A percentile compares a stretch with the other conserved stretches of the same genome.
phyloP scores from a whole-genome alignment of 805 yeast genomes.

The Spathaspora sp. region DNA sequence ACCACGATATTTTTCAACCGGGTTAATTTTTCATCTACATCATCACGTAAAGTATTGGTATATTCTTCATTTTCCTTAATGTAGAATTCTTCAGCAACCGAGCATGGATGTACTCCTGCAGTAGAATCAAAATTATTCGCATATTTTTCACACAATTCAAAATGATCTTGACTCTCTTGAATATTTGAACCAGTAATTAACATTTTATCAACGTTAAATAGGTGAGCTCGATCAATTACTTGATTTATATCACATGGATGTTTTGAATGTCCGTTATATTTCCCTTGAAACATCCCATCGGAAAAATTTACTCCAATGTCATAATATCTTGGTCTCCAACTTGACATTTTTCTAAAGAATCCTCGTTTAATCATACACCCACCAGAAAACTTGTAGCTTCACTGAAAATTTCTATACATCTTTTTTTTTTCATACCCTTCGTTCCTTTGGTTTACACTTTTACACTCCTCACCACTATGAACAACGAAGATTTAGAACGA shows the following conservation, averaged over 20 bases:
- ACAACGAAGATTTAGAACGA: constrained; percentile 13
- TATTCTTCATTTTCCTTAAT: constrained; percentile 6
- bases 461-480: constrained; percentile 4
- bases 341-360: not conserved
- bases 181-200: constrained; percentile 83
- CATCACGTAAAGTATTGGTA: constrained; percentile 33
- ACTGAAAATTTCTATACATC: not conserved
- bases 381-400: not conserved
- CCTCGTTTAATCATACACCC: not conserved
- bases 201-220: constrained; percentile 62
- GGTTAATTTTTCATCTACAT: constrained; percentile 40
- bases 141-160: constrained; percentile 47
- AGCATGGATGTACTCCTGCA: constrained; percentile 95
- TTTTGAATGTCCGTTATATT: constrained; percentile 59
- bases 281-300: constrained; percentile 84
- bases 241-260: constrained; percentile 66
- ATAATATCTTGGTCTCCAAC: constrained; percentile 41
- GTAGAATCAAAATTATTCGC: constrained; percentile 52
- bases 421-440: not conserved
- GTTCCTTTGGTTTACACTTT: not conserved
- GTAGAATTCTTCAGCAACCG: constrained; percentile 50
- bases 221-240: constrained; percentile 64
- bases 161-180: constrained; percentile 59
- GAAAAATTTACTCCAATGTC: constrained; percentile 71
- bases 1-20: constrained; percentile 47